A percentile compares a stretch with the other conserved stretches of the same genome.
Evolutionary conservation across 192 early-diverging fungal genomes (phyloP).

Genomic region (Coemansia sp.): DNA sequence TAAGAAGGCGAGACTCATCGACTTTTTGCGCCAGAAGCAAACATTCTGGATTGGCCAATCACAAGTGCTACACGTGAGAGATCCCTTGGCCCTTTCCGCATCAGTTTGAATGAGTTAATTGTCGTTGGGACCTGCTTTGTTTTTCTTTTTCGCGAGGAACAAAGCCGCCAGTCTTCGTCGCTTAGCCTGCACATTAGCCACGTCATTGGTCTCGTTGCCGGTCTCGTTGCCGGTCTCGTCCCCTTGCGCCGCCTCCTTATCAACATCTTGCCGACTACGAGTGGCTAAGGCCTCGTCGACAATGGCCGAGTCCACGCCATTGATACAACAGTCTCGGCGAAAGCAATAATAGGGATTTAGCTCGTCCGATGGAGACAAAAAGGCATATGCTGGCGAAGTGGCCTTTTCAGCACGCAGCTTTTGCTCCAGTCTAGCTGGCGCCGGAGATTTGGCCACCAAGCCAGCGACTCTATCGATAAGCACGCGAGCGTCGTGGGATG

Average conservation of each 20-base stretch:
- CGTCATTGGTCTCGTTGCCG: background rate
- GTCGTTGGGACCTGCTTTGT: background rate
- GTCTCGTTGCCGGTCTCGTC: background rate
- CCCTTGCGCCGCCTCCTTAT: background rate
- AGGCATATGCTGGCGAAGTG: slow-evolving; percentile 19
- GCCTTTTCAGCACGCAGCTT: slow-evolving; percentile 34
- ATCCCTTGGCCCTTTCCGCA: background rate
- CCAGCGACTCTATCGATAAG: slow-evolving; percentile 33
- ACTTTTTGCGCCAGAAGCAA: background rate
- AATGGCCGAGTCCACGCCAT: background rate
- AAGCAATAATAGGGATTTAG: slow-evolving; percentile 30
- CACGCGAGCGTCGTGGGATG: slow-evolving; percentile 3
- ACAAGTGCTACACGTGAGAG: background rate
- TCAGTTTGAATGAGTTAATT: background rate
- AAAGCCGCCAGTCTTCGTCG: slow-evolving; percentile 25
- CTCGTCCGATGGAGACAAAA: slow-evolving; percentile 27
- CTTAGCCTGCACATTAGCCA: slow-evolving; percentile 23
- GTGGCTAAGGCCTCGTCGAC: slow-evolving; percentile 12
- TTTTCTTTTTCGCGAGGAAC: slow-evolving; percentile 14
- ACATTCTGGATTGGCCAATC: slow-evolving; percentile 1
- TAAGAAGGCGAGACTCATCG: background rate
- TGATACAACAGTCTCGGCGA: slow-evolving; percentile 31
- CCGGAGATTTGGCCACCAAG: slow-evolving; percentile 25
- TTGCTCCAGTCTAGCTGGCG: slow-evolving; percentile 19
- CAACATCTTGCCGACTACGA: background rate